phyloP scores from a whole-genome alignment of 768 basidiomycete genomes.

The Mycena indigotica region DNA sequence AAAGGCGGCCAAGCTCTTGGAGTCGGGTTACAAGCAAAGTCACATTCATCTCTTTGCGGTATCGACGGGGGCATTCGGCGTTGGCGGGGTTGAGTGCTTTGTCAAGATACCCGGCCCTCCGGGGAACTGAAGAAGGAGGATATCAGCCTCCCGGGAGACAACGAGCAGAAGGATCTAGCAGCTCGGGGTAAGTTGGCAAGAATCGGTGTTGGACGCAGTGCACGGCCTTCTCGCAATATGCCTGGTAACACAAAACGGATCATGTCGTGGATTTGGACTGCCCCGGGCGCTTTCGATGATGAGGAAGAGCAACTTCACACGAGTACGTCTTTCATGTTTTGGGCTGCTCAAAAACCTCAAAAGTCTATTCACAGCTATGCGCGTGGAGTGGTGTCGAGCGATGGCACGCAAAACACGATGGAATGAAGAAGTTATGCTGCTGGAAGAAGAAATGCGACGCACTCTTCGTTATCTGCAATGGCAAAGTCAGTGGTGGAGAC shows the following conservation, averaged over 20 bases:
- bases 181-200: constrained; percentile 1
- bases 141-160: not conserved
- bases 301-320: constrained; percentile 6
- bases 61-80: not conserved
- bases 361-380: constrained; percentile 4
- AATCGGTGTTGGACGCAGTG: not conserved
- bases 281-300: not conserved
- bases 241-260: not conserved
- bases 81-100: not conserved
- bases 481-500: constrained; percentile 9
- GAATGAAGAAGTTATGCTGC: constrained; percentile 14
- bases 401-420: constrained; percentile 10
- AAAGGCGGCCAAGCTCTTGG: not conserved
- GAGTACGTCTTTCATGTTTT: not conserved
- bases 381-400: constrained; percentile 14
- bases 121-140: not conserved
- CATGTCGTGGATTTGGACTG: constrained; percentile 15
- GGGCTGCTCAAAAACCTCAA: not conserved
- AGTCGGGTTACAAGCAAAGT: too few relatives aligned
- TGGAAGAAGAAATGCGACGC: constrained; percentile 25
- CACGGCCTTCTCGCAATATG: not conserved
- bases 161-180: not conserved
- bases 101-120: not conserved
- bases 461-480: constrained; percentile 12
- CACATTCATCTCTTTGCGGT: too few relatives aligned